These are phyloP conservation scores for Aquilaria agallochum DNA, from an alignment of 441 rosid species.

Conservation along the genomic window DNA sequence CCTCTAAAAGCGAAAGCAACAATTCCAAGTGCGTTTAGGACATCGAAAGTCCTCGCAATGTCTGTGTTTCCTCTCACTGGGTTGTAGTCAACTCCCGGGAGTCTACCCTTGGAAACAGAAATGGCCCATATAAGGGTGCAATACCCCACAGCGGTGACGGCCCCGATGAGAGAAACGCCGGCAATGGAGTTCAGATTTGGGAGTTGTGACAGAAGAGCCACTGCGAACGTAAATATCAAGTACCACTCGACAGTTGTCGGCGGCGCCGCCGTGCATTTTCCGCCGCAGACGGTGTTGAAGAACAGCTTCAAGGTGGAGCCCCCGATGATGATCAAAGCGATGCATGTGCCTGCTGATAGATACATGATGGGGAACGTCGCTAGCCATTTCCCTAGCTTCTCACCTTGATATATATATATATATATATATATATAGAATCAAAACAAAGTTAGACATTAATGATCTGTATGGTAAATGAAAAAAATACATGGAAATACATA, in stretches of 20 bases:
- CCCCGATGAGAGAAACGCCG: constrained; percentile 66
- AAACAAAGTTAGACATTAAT: background rate
- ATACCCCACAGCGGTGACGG: constrained; percentile 57
- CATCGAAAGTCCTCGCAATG: constrained; percentile 27
- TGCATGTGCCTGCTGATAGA: constrained; percentile 82
- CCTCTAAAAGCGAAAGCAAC: constrained; percentile 82
- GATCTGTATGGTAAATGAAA: too few species aligned
- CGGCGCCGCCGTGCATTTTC: constrained; percentile 38
- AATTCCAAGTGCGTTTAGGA: constrained; percentile 70
- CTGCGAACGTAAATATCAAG: constrained; percentile 56
- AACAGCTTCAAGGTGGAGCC: constrained; percentile 51
- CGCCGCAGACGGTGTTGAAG: constrained; percentile 46
- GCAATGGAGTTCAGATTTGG: constrained; percentile 87
- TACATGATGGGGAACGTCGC: constrained; percentile 61
- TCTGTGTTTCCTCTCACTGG: constrained; percentile 18
- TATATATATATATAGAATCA: background rate
- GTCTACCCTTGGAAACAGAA: constrained; percentile 47
- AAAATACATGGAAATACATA: background rate
- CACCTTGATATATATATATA: constrained; percentile 34
- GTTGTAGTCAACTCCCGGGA: constrained; percentile 51
- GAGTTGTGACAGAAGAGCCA: constrained; percentile 69
- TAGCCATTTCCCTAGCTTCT: constrained; percentile 49
- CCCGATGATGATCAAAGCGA: constrained; percentile 61
- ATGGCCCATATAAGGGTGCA: constrained; percentile 68
- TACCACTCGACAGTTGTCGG: constrained; percentile 68